Evolutionary conservation across 169 alveolate genomes (phyloP), one percentile per base, ranked within the genome.

Genomic region (Plasmodium cynomolgi): DNA sequence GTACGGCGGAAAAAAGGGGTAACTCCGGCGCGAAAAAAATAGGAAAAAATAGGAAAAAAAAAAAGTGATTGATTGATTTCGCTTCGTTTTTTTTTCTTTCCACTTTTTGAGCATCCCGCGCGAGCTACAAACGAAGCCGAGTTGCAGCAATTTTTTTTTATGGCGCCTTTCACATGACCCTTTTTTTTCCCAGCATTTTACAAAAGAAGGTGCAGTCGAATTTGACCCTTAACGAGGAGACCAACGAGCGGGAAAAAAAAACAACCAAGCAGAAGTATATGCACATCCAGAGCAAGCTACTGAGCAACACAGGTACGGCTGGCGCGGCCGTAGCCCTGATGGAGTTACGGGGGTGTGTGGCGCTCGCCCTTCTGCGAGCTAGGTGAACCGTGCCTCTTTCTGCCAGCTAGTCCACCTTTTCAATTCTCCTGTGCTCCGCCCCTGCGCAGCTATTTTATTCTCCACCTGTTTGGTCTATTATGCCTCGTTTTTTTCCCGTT

Each of bases 251-350:
- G 44, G 71, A 75, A 54, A 77, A 86, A 29, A 86, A 86, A 77
- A 75, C 26, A 79, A 4, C 41, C 4, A 86, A 86, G 62, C 93
- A 86, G 72, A 86, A 86, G 11, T 86, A 86, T 56, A 86, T 75
- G 93, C 93, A 86, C 72, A 79, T 86, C 37, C 93, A 86, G 71
- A 86, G 93, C 68, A 86, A 86, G 81, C 44, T 86, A 39, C 82
- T 86, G 44, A 86, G 93, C 68, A 86, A 86, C 68, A 86, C 93
- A 75, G 93, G 93, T 86, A 86, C 13, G 29, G 20, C 29, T 84
- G 9, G 29, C 34, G 3, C 4, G 77, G 31, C 37, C 41, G 15
- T 29, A 26, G 13, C 31, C 77, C 77, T 26, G 37, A 68, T 68
- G 6, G 6, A 29, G 31, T 26, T 68, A 68, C 37, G 15, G 33